Base-by-base conservation (phyloP, 225 moss, liverwort and hornwort species). In the Physcomitrellopsis africana region DNA sequence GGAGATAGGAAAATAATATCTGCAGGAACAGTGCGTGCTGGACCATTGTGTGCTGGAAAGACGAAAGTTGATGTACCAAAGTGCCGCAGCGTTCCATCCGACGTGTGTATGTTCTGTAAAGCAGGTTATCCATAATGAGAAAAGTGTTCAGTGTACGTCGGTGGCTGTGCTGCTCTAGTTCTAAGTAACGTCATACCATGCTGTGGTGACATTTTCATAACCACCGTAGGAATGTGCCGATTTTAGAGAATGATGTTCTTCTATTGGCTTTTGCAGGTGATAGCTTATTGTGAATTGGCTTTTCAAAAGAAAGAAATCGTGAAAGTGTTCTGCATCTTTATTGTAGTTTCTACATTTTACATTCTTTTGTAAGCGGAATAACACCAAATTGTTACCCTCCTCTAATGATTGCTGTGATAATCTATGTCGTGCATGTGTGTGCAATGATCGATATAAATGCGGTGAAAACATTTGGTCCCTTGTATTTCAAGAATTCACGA, bases 1-100 rank as follows among this genome's bases (percentile, higher is more conserved):
- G 86, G 81, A 86, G 86, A 78, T 86, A 65, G 72, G 55, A 54
- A 53, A 76, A 53, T 60, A 53, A 45, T 51, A 44, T 58, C 26
- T 42, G 56, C 37, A 20, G 14, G 57, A 52, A 51, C n/a, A n/a
- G n/a, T n/a, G n/a, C n/a, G n/a, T n/a, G n/a, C n/a, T n/a, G n/a
- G n/a, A n/a, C n/a, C n/a, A 51, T 74, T 71, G 23, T 68, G 15
- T 55, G 19, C 48, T 26, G 60, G 74, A 15, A 67, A 72, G 27
- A 48, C 17, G 42, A 58, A 75, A 77, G 42, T 45, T 70, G 18
- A 22, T 63, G 43, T 65, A 29, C 57, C 51, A 57, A 67, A 78
- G 51, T 57, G 51, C 45, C 43, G 69, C 65, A 78, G 63, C 37
- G 60, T 78, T 51, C 11, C 72, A 70, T 80, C 60, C 26, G 51